phyloP scores from a whole-genome alignment of 2,329 filamentous ascomycete species.

The Onygenales sp. region DNA sequence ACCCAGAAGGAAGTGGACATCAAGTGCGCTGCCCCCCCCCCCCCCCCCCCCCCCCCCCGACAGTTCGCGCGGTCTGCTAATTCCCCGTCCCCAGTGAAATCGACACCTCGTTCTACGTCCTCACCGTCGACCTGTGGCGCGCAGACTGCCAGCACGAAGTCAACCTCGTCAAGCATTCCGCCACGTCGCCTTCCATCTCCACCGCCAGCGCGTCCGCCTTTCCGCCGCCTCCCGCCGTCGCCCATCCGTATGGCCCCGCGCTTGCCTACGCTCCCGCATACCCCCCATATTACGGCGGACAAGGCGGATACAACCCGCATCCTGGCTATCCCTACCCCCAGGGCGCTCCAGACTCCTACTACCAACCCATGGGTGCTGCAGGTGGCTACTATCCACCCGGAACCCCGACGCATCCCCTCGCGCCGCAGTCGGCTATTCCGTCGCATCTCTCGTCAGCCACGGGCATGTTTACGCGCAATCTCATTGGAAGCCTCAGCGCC shows the following conservation, averaged over 20 bases:
- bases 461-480: slow-evolving; percentile 87
- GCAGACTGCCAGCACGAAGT: slow-evolving; percentile 52
- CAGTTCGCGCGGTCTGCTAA: background rate
- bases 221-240: slow-evolving; percentile 37
- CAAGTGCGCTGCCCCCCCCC: slow-evolving; percentile 48
- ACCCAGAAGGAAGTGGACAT: slow-evolving; percentile 76
- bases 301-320: slow-evolving; percentile 17
- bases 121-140: slow-evolving; percentile 62
- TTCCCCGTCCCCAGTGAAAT: slow-evolving; percentile 46
- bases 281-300: slow-evolving; percentile 26
- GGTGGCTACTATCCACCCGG: slow-evolving; percentile 1
- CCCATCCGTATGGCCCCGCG: slow-evolving; percentile 28
- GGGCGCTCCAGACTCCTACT: slow-evolving; percentile 20
- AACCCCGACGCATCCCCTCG: slow-evolving; percentile 5
- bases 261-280: slow-evolving; percentile 32
- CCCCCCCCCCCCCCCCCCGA: no score
- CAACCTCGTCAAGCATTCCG: slow-evolving; percentile 58
- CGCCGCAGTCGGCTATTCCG: slow-evolving; percentile 6
- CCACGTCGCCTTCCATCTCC: slow-evolving; percentile 65
- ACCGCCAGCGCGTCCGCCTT: slow-evolving; percentile 73
- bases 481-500: slow-evolving; percentile 84
- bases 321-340: slow-evolving; percentile 28
- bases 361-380: slow-evolving; percentile 12
- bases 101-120: slow-evolving; percentile 57
- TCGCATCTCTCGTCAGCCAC: slow-evolving; percentile 35